These are phyloP conservation scores for Actinomortierella wolfii DNA, from an alignment of 371 early-diverging fungal genomes.

Conservation along the genomic window DNA sequence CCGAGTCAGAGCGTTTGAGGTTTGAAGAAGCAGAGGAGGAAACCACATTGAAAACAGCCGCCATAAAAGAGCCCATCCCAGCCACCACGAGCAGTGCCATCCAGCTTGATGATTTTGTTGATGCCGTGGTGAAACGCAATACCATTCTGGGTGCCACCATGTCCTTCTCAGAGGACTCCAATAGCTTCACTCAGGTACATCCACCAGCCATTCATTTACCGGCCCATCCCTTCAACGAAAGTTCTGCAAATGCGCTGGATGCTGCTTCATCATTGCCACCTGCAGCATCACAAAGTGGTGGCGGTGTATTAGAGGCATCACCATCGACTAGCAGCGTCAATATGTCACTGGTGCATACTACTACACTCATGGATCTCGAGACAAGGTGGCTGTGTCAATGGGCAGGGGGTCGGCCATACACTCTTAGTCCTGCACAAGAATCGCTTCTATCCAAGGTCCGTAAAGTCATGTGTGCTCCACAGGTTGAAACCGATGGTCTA, in stretches of 20 bases:
- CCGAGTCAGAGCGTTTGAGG: neutral
- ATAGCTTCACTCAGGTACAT: slow-evolving; percentile 14
- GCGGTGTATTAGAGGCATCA: slow-evolving; percentile 7
- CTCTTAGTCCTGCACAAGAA: slow-evolving; percentile 19
- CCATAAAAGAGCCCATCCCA: neutral
- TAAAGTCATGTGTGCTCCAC: slow-evolving; percentile 15
- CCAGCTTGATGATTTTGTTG: neutral
- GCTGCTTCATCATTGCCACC: neutral
- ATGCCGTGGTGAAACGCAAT: slow-evolving; percentile 17
- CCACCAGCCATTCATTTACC: slow-evolving; percentile 15
- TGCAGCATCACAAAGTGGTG: neutral
- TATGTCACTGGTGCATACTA: slow-evolving; percentile 34
- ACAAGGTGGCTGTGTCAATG: slow-evolving; percentile 43
- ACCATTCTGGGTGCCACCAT: slow-evolving; percentile 4
- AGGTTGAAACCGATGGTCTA: slow-evolving; percentile 5
- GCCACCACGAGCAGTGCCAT: slow-evolving; percentile 1
- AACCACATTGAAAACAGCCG: too few relatives aligned
- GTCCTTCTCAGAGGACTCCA: slow-evolving; percentile 12
- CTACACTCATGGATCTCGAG: slow-evolving; percentile 28
- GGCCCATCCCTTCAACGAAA: neutral
- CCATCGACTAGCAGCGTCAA: slow-evolving; percentile 14
- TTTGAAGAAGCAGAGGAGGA: neutral
- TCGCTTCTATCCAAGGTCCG: slow-evolving; percentile 15
- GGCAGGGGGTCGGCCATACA: slow-evolving; percentile 29
- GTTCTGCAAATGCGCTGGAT: neutral